Conservation (phyloP, 1,284 basidiomycete species). For the Ganoderma multipileum region DNA sequence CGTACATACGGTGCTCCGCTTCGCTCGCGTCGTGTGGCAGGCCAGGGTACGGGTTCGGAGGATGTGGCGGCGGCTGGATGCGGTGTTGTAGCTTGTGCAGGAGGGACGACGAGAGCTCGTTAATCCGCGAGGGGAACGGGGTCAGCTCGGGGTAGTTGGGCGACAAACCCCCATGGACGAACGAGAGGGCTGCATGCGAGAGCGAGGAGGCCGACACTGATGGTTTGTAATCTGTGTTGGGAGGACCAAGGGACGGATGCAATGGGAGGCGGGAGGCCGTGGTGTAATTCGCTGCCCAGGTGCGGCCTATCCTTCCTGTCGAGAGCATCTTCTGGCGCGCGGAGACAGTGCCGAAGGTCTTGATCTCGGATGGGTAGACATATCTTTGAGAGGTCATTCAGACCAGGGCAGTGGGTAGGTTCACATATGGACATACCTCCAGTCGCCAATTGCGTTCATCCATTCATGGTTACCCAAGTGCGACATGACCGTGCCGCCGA, state of each 20-base stretch:
- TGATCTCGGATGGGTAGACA: slow-evolving; percentile 80
- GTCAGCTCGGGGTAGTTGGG: slow-evolving; percentile 74
- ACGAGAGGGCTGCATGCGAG: slow-evolving; percentile 80
- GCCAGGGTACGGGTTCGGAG: slow-evolving; percentile 80
- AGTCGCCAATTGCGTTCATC: slow-evolving; percentile 92
- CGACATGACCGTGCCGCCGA: slow-evolving; percentile 77
- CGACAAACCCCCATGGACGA: slow-evolving; percentile 88
- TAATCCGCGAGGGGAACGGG: slow-evolving; percentile 85
- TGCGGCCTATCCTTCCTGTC: slow-evolving; percentile 80
- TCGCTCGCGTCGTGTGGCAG: slow-evolving; percentile 70
- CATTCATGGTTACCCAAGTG: slow-evolving; percentile 91
- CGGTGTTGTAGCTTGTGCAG: slow-evolving; percentile 68
- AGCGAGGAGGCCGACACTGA: slow-evolving; percentile 49
- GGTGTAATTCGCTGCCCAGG: slow-evolving; percentile 90
- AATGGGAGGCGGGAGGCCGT: slow-evolving; percentile 83
- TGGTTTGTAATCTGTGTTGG: slow-evolving; percentile 72
- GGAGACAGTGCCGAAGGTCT: slow-evolving; percentile 77
- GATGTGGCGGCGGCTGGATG: slow-evolving; percentile 76
- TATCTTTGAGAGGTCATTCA: slow-evolving; percentile 58
- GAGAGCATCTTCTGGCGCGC: slow-evolving; percentile 76
- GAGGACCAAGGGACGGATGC: slow-evolving; percentile 71
- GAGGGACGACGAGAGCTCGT: slow-evolving; percentile 71
- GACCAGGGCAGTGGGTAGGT: neutral
- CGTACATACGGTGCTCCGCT: slow-evolving; percentile 78
- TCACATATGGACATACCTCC: slow-evolving; percentile 61